Conservation (phyloP, 2,329 filamentous ascomycete species). For the Calonectria leucothoes region DNA sequence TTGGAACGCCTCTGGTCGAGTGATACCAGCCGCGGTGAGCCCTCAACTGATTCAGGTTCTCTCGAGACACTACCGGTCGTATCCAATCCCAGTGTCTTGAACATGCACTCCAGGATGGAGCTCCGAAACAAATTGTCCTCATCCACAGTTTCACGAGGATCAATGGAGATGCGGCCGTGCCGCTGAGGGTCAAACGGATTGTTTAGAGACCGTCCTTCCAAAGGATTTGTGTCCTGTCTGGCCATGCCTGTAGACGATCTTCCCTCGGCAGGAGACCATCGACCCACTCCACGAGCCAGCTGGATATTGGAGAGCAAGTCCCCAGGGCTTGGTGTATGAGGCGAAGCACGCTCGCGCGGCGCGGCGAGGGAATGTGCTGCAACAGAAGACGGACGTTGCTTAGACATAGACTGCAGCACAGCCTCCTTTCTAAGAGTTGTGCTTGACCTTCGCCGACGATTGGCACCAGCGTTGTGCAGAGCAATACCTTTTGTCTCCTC, state of each 20-base stretch:
- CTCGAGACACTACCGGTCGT: constrained; percentile 73
- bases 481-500: constrained; percentile 91
- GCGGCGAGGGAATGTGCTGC: constrained; percentile 54
- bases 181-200: constrained; percentile 68
- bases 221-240: constrained; percentile 55
- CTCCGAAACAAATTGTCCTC: constrained; percentile 91
- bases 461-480: constrained; percentile 81
- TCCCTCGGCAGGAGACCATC: constrained; percentile 44
- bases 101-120: constrained; percentile 94
- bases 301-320: constrained; percentile 86
- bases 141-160: constrained; percentile 84
- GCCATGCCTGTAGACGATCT: constrained; percentile 39
- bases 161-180: constrained; percentile 62
- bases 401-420: constrained; percentile 74
- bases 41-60: constrained; percentile 81
- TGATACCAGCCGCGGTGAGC: constrained; percentile 85
- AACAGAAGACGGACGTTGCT: constrained; percentile 57
- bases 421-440: constrained; percentile 84
- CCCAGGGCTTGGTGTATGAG: constrained; percentile 72
- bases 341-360: constrained; percentile 54
- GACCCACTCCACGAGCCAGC: constrained; percentile 69
- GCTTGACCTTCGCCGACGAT: constrained; percentile 77
- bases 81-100: constrained; percentile 89
- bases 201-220: constrained; percentile 64
- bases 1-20: constrained; percentile 86